These are phyloP conservation scores for Fragilaria crotonensis DNA, from an alignment of 108 stramenopile genomes.

Conservation along the genomic window DNA sequence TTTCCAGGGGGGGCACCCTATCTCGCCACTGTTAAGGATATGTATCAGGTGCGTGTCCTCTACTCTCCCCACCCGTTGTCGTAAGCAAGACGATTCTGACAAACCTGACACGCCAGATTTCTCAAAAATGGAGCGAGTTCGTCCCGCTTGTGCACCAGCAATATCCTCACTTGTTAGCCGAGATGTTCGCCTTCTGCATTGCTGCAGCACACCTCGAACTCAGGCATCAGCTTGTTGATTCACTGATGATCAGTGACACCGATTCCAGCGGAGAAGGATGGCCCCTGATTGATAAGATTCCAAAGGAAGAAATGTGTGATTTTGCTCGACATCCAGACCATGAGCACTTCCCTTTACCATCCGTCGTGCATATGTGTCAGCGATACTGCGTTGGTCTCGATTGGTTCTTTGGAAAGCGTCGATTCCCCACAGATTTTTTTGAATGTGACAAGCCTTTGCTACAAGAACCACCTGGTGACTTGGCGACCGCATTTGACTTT, in stretches of 20 bases:
- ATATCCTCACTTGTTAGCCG: slow-evolving; percentile 68
- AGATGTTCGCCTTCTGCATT: slow-evolving; percentile 75
- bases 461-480: slow-evolving; percentile 33
- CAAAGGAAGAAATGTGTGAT: slow-evolving; percentile 22
- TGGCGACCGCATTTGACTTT: slow-evolving; percentile 16
- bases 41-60: slow-evolving; percentile 28
- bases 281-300: slow-evolving; percentile 38
- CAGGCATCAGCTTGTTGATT: slow-evolving; percentile 44
- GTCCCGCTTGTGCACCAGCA: slow-evolving; percentile 55
- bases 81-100: too few relatives aligned
- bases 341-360: slow-evolving; percentile 27
- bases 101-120: slow-evolving; percentile 23
- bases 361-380: slow-evolving; percentile 44
- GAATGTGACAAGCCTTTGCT: slow-evolving; percentile 41
- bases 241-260: slow-evolving; percentile 50
- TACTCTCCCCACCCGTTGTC: too few relatives aligned
- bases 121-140: slow-evolving; percentile 52
- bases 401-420: slow-evolving; percentile 42
- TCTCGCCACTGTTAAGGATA: slow-evolving; percentile 71
- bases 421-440: slow-evolving; percentile 40
- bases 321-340: slow-evolving; percentile 27
- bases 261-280: slow-evolving; percentile 50
- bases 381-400: slow-evolving; percentile 35
- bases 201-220: slow-evolving; percentile 70
- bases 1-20: slow-evolving; percentile 92